These are phyloP conservation scores for Thinopyrum elongatum DNA, from an alignment of 176 grass and related monocot species.

Conservation along the genomic window DNA sequence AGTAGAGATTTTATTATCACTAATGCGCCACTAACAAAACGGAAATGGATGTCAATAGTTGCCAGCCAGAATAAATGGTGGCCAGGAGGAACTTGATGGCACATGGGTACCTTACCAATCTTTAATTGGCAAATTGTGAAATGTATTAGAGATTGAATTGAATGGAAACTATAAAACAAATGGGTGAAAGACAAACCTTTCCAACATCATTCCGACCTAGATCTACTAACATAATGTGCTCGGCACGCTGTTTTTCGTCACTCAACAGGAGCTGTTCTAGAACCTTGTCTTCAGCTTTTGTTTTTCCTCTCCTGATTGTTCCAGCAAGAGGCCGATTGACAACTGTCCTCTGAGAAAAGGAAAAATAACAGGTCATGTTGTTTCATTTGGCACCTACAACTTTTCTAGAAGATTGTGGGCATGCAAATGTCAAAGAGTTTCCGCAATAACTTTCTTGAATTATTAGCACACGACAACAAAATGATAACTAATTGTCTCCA, in stretches of 20 bases:
- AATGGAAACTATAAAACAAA: background rate
- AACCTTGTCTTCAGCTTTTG: slow-evolving; percentile 66
- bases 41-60: background rate
- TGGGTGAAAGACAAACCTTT: slow-evolving; percentile 44
- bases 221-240: slow-evolving; percentile 96
- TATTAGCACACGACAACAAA: background rate
- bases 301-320: slow-evolving; percentile 76
- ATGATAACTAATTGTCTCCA: background rate
- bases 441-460: background rate
- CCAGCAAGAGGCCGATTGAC: slow-evolving; percentile 93
- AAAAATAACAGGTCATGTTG: background rate
- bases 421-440: background rate
- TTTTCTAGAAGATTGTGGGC: background rate
- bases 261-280: slow-evolving; percentile 68
- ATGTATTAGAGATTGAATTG: background rate
- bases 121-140: background rate
- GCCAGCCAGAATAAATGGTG: background rate
- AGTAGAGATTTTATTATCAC: background rate
- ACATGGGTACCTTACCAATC: background rate
- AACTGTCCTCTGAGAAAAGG: slow-evolving; percentile 52
- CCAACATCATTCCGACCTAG: slow-evolving; percentile 92
- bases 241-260: slow-evolving; percentile 89
- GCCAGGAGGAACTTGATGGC: background rate
- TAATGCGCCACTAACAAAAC: background rate
- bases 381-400: background rate